A percentile compares a stretch with the other conserved stretches of the same genome.
phyloP scores from a whole-genome alignment of 371 early-diverging fungal genomes.

The Mucor circinelloides region DNA sequence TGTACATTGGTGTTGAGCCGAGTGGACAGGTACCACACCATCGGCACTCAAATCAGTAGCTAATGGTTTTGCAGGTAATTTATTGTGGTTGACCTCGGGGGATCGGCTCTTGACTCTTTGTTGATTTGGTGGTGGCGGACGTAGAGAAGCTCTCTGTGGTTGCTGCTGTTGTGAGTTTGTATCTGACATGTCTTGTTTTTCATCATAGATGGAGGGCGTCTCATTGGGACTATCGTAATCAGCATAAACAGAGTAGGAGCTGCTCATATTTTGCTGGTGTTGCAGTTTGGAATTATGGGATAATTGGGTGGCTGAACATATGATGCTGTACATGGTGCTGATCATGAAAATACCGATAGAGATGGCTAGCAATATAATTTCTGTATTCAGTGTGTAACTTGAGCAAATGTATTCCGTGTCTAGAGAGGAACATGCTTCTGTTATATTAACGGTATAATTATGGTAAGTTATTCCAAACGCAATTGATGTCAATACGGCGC shows the following conservation, averaged over 20 bases:
- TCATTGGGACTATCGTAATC: not conserved
- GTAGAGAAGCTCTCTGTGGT: constrained; percentile 6
- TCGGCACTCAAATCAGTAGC: constrained; percentile 1
- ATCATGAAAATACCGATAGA: constrained; percentile 16
- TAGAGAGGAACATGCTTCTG: not conserved
- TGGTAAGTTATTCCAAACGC: constrained; percentile 11
- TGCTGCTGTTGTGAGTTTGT: not conserved
- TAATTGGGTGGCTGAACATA: not conserved
- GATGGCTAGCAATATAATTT: constrained; percentile 13
- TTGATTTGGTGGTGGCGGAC: constrained; percentile 8
- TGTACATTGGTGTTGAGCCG: not conserved
- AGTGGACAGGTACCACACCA: not conserved
- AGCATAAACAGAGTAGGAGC: constrained; percentile 2
- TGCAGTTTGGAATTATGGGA: not conserved
- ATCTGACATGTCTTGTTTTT: not conserved
- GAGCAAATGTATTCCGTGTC: constrained; percentile 4
- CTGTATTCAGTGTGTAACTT: constrained; percentile 10
- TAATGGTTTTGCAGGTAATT: not conserved
- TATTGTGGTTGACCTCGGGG: not conserved
- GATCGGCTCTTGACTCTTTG: constrained; percentile 1
- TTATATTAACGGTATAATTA: constrained; percentile 4
- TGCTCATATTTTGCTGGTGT: not conserved
- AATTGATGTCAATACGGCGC: not conserved
- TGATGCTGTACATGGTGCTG: constrained; percentile 2
- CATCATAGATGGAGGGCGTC: not conserved